phyloP scores from a whole-genome alignment of 805 yeast genomes.

The Scheffersomyces coipomensis region DNA sequence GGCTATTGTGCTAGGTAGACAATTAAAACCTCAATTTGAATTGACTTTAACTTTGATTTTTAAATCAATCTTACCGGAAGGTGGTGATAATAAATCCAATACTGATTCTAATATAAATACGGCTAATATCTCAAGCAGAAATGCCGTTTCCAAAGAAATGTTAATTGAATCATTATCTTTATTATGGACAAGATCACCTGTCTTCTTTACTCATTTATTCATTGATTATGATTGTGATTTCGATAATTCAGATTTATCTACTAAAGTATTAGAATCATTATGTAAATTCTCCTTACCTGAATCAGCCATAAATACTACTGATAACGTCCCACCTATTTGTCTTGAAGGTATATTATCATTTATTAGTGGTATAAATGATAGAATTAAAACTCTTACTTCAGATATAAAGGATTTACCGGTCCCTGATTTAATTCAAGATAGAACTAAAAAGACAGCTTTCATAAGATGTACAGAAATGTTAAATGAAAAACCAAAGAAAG shows the following conservation, averaged over 20 bases:
- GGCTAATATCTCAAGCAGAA: constrained; percentile 17
- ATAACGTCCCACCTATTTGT: constrained; percentile 89
- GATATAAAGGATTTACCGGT: constrained; percentile 9
- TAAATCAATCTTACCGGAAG: constrained; percentile 48
- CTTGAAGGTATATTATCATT: constrained; percentile 81
- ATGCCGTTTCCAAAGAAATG: constrained; percentile 65
- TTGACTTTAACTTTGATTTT: constrained; percentile 64
- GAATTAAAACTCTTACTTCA: constrained; percentile 31
- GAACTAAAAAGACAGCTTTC: constrained; percentile 67
- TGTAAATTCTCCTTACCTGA: constrained; percentile 83
- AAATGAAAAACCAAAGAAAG: constrained; percentile 76
- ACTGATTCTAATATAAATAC: constrained; percentile 20
- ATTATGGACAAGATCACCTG: constrained; percentile 77
- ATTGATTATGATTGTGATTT: constrained; percentile 88
- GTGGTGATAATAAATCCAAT: constrained; percentile 11
- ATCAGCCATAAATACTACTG: constrained; percentile 74
- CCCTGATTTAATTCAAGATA: constrained; percentile 39
- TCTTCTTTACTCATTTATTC: constrained; percentile 72
- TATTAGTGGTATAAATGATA: constrained; percentile 58
- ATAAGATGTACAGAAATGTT: constrained; percentile 72
- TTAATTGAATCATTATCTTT: constrained; percentile 82
- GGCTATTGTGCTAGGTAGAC: constrained; percentile 60
- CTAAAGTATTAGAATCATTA: constrained; percentile 63
- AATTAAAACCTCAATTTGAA: constrained; percentile 80
- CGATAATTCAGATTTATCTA: constrained; percentile 76